phyloP scores from a whole-genome alignment of 1,284 basidiomycete genomes.

The Moesziomyces globuligerus region DNA sequence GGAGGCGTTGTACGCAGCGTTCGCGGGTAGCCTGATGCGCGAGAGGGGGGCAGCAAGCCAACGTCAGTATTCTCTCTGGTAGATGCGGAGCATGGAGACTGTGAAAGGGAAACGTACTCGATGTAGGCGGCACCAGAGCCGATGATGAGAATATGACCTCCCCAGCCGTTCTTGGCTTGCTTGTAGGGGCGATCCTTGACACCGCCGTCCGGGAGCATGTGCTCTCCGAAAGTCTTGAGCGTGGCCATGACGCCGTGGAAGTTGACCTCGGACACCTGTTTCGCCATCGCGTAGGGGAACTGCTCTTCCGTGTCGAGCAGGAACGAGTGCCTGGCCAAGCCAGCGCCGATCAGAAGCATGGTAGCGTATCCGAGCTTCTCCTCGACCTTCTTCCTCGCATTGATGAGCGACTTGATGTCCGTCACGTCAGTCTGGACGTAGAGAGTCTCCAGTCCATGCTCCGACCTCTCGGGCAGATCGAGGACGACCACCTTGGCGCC shows the following conservation, averaged over 20 bases:
- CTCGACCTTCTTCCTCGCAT: slow-evolving; percentile 38
- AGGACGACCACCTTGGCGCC: slow-evolving; percentile 52
- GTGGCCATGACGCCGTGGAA: slow-evolving; percentile 44
- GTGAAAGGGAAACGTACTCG: slow-evolving; percentile 25
- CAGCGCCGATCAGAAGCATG: slow-evolving; percentile 52
- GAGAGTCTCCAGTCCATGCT: slow-evolving; percentile 44
- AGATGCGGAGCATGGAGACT: too few relatives aligned
- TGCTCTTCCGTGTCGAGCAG: slow-evolving; percentile 52
- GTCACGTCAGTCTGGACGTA: slow-evolving; percentile 54
- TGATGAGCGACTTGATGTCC: slow-evolving; percentile 43
- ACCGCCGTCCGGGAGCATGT: slow-evolving; percentile 50
- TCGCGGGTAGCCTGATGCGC: slow-evolving; percentile 35
- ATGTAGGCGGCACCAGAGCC: slow-evolving; percentile 49
- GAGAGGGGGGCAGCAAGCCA: background rate
- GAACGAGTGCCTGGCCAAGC: slow-evolving; percentile 47
- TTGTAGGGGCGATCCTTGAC: slow-evolving; percentile 36
- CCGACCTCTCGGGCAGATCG: slow-evolving; percentile 43
- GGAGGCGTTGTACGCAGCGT: slow-evolving; percentile 50
- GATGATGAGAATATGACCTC: slow-evolving; percentile 57
- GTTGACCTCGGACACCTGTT: slow-evolving; percentile 50
- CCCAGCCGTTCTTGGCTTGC: slow-evolving; percentile 47
- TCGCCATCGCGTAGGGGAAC: slow-evolving; percentile 35
- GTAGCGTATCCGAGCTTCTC: slow-evolving; percentile 47
- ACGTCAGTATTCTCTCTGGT: too few relatives aligned
- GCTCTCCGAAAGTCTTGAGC: slow-evolving; percentile 55